Conservation (phyloP, 1,284 basidiomycete genomes). For the Gymnopus androsaceus region DNA sequence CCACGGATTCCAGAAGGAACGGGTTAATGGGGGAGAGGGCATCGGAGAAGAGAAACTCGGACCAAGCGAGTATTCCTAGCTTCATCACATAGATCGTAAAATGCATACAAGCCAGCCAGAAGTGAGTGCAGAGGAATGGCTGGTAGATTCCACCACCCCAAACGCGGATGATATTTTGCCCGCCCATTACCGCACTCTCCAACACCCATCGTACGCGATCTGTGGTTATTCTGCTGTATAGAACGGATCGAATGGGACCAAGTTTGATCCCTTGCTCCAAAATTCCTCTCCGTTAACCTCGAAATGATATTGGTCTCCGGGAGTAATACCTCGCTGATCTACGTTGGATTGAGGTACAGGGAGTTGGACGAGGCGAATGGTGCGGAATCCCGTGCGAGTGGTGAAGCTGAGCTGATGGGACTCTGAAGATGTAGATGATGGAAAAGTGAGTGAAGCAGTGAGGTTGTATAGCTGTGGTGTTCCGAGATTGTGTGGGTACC, state of each 20-base stretch:
- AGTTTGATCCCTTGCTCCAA: conserved; percentile 56
- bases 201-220: conserved; percentile 57
- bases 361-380: conserved; percentile 52
- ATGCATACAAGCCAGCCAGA: conserved; percentile 55
- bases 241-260: conserved; percentile 64
- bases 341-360: conserved; percentile 49
- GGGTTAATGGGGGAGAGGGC: conserved; percentile 57
- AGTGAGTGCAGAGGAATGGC: conserved; percentile 39
- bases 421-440: conserved; percentile 1
- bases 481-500: conserved; percentile 59
- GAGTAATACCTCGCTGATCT: conserved; percentile 48
- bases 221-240: conserved; percentile 51
- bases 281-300: conserved; percentile 57
- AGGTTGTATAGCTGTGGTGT: conserved; percentile 56
- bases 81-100: conserved; percentile 63
- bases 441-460: conserved; percentile 32
- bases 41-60: conserved; percentile 66
- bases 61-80: conserved; percentile 67
- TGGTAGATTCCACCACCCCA: conserved; percentile 62
- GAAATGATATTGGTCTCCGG: conserved; percentile 63
- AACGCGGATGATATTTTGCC: conserved; percentile 63
- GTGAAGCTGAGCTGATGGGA: conserved; percentile 28
- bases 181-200: conserved; percentile 54
- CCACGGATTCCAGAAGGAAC: conserved; percentile 53
- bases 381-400: conserved; percentile 59